Conservation (phyloP, 2,329 filamentous ascomycete species). For the Venturia nashicola region DNA sequence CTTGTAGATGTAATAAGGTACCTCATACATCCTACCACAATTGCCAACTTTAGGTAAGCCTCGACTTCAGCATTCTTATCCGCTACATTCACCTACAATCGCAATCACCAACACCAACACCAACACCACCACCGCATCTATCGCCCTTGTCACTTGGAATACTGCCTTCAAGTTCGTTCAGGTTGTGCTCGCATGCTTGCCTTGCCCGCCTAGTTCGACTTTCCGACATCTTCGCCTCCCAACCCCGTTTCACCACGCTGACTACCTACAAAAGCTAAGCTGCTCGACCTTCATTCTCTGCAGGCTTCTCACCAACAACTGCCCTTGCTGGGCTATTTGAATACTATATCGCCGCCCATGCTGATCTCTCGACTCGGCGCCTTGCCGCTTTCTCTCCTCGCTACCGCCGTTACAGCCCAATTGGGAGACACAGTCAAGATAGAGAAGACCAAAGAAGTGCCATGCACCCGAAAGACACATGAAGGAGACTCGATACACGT, state of each 20-base stretch:
- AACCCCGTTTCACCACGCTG: neutral
- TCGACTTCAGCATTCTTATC: too few relatives aligned
- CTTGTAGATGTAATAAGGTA: too few relatives aligned
- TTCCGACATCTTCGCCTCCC: neutral
- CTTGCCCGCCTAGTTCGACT: neutral
- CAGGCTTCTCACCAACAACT: neutral
- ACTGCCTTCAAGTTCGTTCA: too few relatives aligned
- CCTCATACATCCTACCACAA: too few relatives aligned
- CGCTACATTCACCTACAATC: too few relatives aligned
- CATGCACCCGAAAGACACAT: constrained; percentile 32
- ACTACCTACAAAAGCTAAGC: neutral
- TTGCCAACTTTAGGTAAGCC: too few relatives aligned
- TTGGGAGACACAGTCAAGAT: constrained; percentile 21
- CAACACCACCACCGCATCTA: too few relatives aligned
- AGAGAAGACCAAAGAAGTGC: constrained; percentile 28
- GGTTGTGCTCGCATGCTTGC: too few relatives aligned
- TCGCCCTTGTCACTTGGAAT: too few relatives aligned
- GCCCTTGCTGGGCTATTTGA: neutral
- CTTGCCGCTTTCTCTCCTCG: neutral
- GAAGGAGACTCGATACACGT: constrained; percentile 35
- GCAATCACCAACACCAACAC: too few relatives aligned
- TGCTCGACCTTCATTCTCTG: neutral
- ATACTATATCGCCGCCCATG: neutral
- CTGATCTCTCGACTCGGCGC: neutral
- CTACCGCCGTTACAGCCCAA: neutral